These are phyloP conservation scores for Komagataella populi DNA, from an alignment of 805 yeast genomes.

Conservation along the genomic window DNA sequence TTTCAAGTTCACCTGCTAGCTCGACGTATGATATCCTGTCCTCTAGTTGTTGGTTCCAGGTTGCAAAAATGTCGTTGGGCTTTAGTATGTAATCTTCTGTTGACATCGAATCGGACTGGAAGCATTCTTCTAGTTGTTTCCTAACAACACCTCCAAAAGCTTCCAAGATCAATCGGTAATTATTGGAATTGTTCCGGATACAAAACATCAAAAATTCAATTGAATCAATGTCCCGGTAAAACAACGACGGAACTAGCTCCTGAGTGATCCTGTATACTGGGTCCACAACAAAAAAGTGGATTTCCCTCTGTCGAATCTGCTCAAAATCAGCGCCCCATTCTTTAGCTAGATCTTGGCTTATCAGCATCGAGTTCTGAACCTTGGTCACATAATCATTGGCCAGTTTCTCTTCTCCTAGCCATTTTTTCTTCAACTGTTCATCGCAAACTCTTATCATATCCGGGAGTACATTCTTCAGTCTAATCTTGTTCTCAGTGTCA, in stretches of 20 bases:
- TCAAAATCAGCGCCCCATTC: neutral
- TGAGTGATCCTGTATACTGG: neutral
- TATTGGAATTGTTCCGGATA: neutral
- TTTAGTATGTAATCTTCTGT: neutral
- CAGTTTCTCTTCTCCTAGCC: neutral
- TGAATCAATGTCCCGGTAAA: neutral
- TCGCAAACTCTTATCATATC: neutral
- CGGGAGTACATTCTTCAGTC: neutral
- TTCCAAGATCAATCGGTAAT: neutral
- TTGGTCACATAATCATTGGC: neutral
- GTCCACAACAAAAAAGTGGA: neutral
- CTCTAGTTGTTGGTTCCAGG: neutral
- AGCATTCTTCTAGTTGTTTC: neutral
- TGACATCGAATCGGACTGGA: neutral
- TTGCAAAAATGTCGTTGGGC: neutral
- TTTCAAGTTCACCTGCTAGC: neutral
- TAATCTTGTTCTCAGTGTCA: neutral
- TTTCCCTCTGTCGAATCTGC: neutral
- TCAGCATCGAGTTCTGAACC: neutral
- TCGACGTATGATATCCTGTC: neutral
- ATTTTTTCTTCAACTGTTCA: neutral
- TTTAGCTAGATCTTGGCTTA: neutral
- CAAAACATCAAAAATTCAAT: neutral
- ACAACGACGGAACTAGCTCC: neutral
- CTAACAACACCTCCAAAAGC: neutral